A percentile compares a stretch with the other conserved stretches of the same genome.
Evolutionary conservation across 1,284 basidiomycete genomes (phyloP).

Genomic region (Cerioporus squamosus): DNA sequence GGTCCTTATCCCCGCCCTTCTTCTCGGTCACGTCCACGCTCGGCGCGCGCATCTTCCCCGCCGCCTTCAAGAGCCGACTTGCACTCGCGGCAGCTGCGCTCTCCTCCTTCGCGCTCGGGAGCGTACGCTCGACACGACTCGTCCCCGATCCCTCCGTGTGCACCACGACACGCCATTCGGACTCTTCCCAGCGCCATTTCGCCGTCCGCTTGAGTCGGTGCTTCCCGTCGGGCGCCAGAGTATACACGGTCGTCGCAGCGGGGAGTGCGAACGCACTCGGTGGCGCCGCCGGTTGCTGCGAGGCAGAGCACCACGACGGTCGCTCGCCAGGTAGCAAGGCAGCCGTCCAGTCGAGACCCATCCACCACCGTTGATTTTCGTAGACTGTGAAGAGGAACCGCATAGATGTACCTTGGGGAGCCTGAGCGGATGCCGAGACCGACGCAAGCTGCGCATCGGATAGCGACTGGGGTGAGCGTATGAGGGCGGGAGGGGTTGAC

Average conservation of each 20-base stretch:
- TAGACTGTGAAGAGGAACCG: constrained; percentile 88
- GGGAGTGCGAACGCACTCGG: constrained; percentile 67
- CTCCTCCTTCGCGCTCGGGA: constrained; percentile 58
- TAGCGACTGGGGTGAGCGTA: constrained; percentile 20
- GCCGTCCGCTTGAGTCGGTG: constrained; percentile 71
- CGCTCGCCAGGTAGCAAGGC: constrained; percentile 90
- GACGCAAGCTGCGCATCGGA: constrained; percentile 37
- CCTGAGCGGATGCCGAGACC: constrained; percentile 5
- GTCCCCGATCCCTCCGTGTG: constrained; percentile 53
- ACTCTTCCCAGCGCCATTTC: constrained; percentile 86
- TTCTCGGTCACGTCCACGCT: constrained; percentile 32
- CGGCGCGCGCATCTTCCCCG: constrained; percentile 50
- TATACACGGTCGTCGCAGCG: constrained; percentile 53
- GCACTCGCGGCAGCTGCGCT: constrained; percentile 36
- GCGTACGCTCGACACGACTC: constrained; percentile 60
- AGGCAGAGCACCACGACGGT: constrained; percentile 82
- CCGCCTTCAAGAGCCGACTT: constrained; percentile 49
- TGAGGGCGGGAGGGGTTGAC: constrained; percentile 50
- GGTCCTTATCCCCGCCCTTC: constrained; percentile 25
- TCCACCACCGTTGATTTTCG: constrained; percentile 97
- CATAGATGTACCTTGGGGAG: constrained; percentile 38
- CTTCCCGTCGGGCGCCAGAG: constrained; percentile 53
- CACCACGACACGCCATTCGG: constrained; percentile 83
- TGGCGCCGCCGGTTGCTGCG: constrained; percentile 62
- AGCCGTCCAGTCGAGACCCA: constrained; percentile 91